Percentiles rank a stretch among this genome's conserved stretches.
Evolutionary conservation across 1,139 yeast species (phyloP).

Genomic region (Nakaseomyces bracarensis): DNA sequence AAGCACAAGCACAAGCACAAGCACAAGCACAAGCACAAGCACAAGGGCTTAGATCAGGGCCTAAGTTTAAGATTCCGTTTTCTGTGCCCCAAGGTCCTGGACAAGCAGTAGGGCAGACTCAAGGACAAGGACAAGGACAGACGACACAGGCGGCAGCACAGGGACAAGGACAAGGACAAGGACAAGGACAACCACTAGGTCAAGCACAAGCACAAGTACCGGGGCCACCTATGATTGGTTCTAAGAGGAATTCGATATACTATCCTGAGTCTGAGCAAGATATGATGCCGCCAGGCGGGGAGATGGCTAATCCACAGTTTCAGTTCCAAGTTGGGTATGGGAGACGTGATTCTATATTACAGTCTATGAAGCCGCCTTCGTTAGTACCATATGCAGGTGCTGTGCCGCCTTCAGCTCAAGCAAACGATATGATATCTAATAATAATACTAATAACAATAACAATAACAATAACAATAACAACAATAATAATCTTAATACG

Average conservation of each 20-base stretch:
- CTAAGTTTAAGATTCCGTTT: slow-evolving; percentile 31
- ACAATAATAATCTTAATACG: slow-evolving; percentile 12
- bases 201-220: neutral
- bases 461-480: slow-evolving; percentile 15
- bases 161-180: neutral
- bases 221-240: slow-evolving; percentile 1
- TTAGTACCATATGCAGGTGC: slow-evolving; percentile 9
- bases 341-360: slow-evolving; percentile 1
- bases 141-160: too few relatives aligned
- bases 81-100: slow-evolving; percentile 14
- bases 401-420: slow-evolving; percentile 7
- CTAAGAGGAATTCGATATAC: slow-evolving; percentile 5
- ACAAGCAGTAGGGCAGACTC: neutral
- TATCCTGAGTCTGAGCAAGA: neutral
- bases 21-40: slow-evolving; percentile 9
- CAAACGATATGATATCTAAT: slow-evolving; percentile 9
- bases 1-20: too few relatives aligned
- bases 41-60: slow-evolving; percentile 24
- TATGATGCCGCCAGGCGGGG: neutral
- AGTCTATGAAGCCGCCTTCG: slow-evolving; percentile 5
- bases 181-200: neutral
- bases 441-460: slow-evolving; percentile 16
- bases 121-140: neutral
- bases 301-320: slow-evolving; percentile 2
- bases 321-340: slow-evolving; percentile 5